Base-by-base conservation (phyloP, 2,329 filamentous ascomycete genomes). In the Paecilomyces formosus region DNA sequence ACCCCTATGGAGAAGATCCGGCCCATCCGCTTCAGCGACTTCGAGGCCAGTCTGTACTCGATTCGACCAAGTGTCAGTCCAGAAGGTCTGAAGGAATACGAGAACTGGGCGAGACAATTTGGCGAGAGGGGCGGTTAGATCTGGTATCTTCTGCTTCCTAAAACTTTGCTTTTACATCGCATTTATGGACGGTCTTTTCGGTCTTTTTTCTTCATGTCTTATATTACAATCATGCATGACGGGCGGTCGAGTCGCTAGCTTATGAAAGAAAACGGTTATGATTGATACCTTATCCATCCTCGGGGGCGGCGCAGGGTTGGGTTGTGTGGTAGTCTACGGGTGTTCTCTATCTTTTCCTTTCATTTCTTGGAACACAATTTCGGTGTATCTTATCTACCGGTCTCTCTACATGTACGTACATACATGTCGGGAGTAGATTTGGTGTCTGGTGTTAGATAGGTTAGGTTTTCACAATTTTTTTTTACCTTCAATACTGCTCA, bases 1-100 rank as follows among this genome's bases (percentile, higher is more conserved):
- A 97, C 95, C 81, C 89, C 88, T 0, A 96, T 94, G 84, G 94
- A 99, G 61, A 86, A 97, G 65, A 97, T 99, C 65, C 83, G 92
- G 12, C 88, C 92, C 0, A 97, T 99, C 61, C 82, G 83, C 56
- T 83, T 96, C 57, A 72, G 81, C 45, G 94, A 99, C 72, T 99
- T 99, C 66, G 79, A 89, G 68, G 85, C 89, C 13, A 96, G 92
- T 75, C 77, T 99, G 61, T 78, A 80, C 49, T 95, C 87, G 15
- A 97, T 99, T 63, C 82, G 93, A 53, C 93, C 94, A 0, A 96
- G 90, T 73, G 93, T 99, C 2, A 91, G 90, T 70, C 89, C 87
- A 70, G 81, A 90, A 56, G 92, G 94, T 0, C 75, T 99, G 45
- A 88, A 90, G 70, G 84, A 92, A 70, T 97, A 95, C 72, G 94